Percentiles rank a stretch among this genome's conserved stretches.
These are phyloP conservation scores for Dactylellina drechsleri DNA, from an alignment of 2,329 filamentous ascomycete genomes.

Conservation along the genomic window DNA sequence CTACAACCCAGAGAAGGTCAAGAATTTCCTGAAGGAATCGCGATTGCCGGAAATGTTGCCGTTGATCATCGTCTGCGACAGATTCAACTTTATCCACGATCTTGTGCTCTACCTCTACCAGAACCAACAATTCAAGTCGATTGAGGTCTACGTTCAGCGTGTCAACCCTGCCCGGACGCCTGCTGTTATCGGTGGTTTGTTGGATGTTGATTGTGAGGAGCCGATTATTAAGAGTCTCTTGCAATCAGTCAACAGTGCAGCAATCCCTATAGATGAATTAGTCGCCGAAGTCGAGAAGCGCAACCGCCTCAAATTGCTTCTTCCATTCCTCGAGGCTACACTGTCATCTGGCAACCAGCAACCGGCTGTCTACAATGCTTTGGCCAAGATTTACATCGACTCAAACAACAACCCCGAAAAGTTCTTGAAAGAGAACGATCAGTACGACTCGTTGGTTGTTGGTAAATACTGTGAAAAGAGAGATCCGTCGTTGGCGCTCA, in stretches of 20 bases:
- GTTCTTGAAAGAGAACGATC: constrained; percentile 96
- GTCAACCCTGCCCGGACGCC: constrained; percentile 93
- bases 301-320: constrained; percentile 91
- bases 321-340: constrained; percentile 95
- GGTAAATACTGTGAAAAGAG: constrained; percentile 99
- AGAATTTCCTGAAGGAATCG: constrained; percentile 99
- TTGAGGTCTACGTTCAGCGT: constrained; percentile 96
- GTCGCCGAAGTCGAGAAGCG: constrained; percentile 94
- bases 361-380: constrained; percentile 93
- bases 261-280: constrained; percentile 92
- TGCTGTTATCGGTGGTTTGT: constrained; percentile 87
- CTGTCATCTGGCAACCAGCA: constrained; percentile 91
- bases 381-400: constrained; percentile 99
- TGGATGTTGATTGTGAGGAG: constrained; percentile 98
- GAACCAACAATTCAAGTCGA: constrained; percentile 98
- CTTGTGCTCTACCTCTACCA: constrained; percentile 96
- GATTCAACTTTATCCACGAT: constrained; percentile 99
- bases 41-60: constrained; percentile 90
- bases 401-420: constrained; percentile 97
- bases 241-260: constrained; percentile 80
- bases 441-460: constrained; percentile 90
- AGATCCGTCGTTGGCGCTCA: constrained; percentile 93
- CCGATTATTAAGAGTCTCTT: constrained; percentile 93
- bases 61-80: constrained; percentile 97
- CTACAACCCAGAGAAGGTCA: constrained; percentile 93